A percentile compares a stretch with the other conserved stretches of the same genome.
Evolutionary conservation across 306 rosid genomes (phyloP).

Genomic region (Malus domestica): DNA sequence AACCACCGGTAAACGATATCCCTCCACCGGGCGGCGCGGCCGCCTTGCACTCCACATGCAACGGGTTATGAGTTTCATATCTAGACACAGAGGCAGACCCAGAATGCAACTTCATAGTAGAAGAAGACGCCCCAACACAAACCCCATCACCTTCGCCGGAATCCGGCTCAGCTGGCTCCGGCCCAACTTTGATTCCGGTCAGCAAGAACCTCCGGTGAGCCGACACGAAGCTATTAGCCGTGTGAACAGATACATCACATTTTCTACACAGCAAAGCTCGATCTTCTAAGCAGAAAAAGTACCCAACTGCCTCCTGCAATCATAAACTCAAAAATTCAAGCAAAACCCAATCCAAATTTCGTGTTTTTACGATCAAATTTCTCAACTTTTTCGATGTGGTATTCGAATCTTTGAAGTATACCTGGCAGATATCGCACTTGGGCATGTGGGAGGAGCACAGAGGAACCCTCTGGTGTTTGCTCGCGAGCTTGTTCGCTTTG

Average conservation of each 20-base stretch:
- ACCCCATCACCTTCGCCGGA: neutral
- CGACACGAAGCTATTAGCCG: slow-evolving; percentile 46
- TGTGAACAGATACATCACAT: slow-evolving; percentile 69
- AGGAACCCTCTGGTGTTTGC: slow-evolving; percentile 86
- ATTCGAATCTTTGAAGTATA: neutral
- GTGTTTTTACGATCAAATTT: slow-evolving; percentile 5
- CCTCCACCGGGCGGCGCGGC: slow-evolving; percentile 17
- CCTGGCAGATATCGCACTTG: slow-evolving; percentile 95
- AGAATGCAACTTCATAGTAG: slow-evolving; percentile 33
- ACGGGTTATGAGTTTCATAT: slow-evolving; percentile 29
- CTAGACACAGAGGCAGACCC: slow-evolving; percentile 32
- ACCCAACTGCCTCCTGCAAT: slow-evolving; percentile 67
- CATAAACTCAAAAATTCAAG: neutral
- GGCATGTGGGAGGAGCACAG: slow-evolving; percentile 70
- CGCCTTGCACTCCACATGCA: slow-evolving; percentile 39
- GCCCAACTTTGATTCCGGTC: slow-evolving; percentile 66
- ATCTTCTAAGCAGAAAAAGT: slow-evolving; percentile 85
- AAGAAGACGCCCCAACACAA: slow-evolving; percentile 29
- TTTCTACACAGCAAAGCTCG: slow-evolving; percentile 82
- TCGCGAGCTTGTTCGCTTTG: slow-evolving; percentile 89
- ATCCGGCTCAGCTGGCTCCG: slow-evolving; percentile 39
- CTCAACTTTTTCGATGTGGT: neutral
- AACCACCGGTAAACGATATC: slow-evolving; percentile 54
- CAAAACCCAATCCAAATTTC: neutral
- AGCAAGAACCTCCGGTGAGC: slow-evolving; percentile 63